phyloP scores from a whole-genome alignment of 768 basidiomycete species.

The Austroboletus festivus region DNA sequence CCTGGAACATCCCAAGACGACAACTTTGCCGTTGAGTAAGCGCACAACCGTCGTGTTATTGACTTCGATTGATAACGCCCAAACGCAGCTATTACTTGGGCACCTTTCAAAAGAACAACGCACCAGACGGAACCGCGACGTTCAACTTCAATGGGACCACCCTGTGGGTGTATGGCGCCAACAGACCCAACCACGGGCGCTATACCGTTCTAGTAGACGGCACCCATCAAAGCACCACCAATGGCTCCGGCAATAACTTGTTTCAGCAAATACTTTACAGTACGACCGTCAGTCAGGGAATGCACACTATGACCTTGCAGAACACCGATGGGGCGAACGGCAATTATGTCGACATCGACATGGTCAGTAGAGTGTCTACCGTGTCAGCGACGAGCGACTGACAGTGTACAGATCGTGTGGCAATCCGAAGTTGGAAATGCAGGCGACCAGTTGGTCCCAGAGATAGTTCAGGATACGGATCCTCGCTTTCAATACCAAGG shows the following conservation, averaged over 20 bases:
- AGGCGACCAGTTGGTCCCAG: slow-evolving; percentile 14
- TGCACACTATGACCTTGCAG: slow-evolving; percentile 35
- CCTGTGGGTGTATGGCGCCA: slow-evolving; percentile 48
- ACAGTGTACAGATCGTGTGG: slow-evolving; percentile 23
- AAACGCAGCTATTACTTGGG: slow-evolving; percentile 35
- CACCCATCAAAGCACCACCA: slow-evolving; percentile 21
- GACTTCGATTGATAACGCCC: background rate
- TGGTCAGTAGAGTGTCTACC: slow-evolving; percentile 22
- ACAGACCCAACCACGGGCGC: slow-evolving; percentile 44
- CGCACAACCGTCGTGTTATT: background rate
- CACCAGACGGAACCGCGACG: slow-evolving; percentile 32
- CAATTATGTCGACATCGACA: slow-evolving; percentile 46
- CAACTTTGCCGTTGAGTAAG: slow-evolving; percentile 17
- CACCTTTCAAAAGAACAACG: slow-evolving; percentile 37
- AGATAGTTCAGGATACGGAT: slow-evolving; percentile 34
- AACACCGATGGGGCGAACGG: slow-evolving; percentile 33
- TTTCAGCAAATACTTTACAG: slow-evolving; percentile 43
- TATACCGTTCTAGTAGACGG: slow-evolving; percentile 45
- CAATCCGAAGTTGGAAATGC: slow-evolving; percentile 24
- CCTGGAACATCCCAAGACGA: slow-evolving; percentile 20
- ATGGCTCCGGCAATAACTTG: slow-evolving; percentile 27
- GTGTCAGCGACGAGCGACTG: background rate
- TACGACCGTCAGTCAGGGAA: slow-evolving; percentile 29
- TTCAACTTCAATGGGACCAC: slow-evolving; percentile 50
- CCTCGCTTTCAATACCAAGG: slow-evolving; percentile 37